Evolutionary conservation across 164 flowering plant genomes (phyloP).

Genomic region (Liriodendron chinense): DNA sequence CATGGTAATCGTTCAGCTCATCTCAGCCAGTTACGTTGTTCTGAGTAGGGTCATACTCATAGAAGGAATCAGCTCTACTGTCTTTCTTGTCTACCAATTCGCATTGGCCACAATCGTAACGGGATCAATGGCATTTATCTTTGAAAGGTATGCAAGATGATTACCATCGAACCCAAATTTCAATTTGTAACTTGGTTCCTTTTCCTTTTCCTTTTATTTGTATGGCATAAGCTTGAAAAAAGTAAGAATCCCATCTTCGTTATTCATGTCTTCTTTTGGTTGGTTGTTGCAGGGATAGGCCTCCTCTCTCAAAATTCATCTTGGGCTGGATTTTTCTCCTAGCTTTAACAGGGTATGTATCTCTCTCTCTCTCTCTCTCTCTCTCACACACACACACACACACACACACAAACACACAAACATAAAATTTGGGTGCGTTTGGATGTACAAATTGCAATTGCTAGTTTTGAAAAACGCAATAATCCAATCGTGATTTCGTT

Average conservation of each 20-base stretch:
- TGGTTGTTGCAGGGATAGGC: slow-evolving; percentile 3
- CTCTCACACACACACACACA: background rate
- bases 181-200: background rate
- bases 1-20: slow-evolving; percentile 2
- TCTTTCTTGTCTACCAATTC: slow-evolving; percentile 5
- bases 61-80: slow-evolving; percentile 7
- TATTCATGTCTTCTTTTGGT: background rate
- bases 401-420: background rate
- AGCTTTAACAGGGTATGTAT: slow-evolving; percentile 6
- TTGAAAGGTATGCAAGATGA: slow-evolving; percentile 3
- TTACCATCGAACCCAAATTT: background rate
- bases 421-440: too few relatives aligned
- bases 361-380: slow-evolving; percentile 9
- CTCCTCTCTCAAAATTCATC: slow-evolving; percentile 3
- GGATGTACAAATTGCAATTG: too few relatives aligned
- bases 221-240: background rate
- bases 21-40: background rate
- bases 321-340: slow-evolving; percentile 5
- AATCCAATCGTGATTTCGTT: too few relatives aligned
- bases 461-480: too few relatives aligned
- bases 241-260: background rate
- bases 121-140: slow-evolving; percentile 5
- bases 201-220: background rate
- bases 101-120: background rate
- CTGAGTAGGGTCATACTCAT: slow-evolving; percentile 1